These are phyloP conservation scores for Pterocarpus santalinus DNA, from an alignment of 306 rosid species.

Conservation along the genomic window DNA sequence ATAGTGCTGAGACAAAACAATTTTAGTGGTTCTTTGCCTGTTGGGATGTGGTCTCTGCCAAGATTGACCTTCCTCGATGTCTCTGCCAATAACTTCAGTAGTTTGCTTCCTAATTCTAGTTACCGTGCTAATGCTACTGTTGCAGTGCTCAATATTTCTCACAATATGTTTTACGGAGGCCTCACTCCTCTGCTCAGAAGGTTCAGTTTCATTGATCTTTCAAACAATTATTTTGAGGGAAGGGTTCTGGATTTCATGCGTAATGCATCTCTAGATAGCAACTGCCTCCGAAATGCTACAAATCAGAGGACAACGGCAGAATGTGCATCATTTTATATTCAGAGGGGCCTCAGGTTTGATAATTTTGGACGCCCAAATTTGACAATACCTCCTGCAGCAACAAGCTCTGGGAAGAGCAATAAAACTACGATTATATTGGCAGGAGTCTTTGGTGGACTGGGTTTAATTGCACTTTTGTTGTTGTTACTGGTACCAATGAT, in stretches of 20 bases:
- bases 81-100: conserved; percentile 78
- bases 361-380: conserved; percentile 68
- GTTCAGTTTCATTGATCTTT: conserved; percentile 72
- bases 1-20: conserved; percentile 64
- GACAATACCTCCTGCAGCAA: conserved; percentile 46
- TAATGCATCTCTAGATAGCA: conserved; percentile 61
- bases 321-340: conserved; percentile 77
- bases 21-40: conserved; percentile 71
- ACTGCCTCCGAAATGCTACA: conserved; percentile 73
- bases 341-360: conserved; percentile 69
- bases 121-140: conserved; percentile 44
- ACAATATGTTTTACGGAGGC: conserved; percentile 72
- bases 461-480: conserved; percentile 61
- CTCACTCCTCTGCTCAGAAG: conserved; percentile 61
- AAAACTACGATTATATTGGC: conserved; percentile 74
- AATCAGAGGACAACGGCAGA: conserved; percentile 64
- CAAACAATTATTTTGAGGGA: conserved; percentile 84
- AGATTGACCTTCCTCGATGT: conserved; percentile 67
- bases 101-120: conserved; percentile 70
- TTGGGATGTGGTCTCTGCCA: conserved; percentile 70
- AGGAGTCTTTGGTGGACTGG: conserved; percentile 77
- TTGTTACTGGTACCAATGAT: conserved; percentile 53
- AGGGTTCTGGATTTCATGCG: conserved; percentile 54
- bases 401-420: conserved; percentile 60
- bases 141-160: conserved; percentile 67